phyloP scores from a whole-genome alignment of 352 stramenopile species.

The Phytophthora meadii region DNA sequence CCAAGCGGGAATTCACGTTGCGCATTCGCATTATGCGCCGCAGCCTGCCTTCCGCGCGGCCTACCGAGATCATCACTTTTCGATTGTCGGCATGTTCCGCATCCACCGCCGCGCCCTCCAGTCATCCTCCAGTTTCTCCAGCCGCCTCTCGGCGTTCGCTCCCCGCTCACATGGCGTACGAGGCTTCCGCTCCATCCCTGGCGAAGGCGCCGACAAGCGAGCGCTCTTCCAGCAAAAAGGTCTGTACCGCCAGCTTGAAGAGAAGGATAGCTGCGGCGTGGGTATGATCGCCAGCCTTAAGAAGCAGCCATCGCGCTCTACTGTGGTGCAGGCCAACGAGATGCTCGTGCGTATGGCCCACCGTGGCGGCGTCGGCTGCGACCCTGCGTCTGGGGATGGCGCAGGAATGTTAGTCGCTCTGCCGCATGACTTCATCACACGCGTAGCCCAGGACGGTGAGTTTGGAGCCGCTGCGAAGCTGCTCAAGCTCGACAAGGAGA shows the following conservation, averaged over 20 bases:
- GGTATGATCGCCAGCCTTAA: constrained; percentile 97
- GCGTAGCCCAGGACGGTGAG: constrained; percentile 78
- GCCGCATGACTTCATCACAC: constrained; percentile 94
- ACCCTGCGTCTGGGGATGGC: constrained; percentile 93
- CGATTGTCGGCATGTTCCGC: constrained; percentile 49
- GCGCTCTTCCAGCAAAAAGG: constrained; percentile 63
- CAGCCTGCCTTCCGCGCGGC: background rate
- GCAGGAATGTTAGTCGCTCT: constrained; percentile 96
- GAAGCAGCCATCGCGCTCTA: constrained; percentile 89
- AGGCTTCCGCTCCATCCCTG: constrained; percentile 57
- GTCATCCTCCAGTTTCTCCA: constrained; percentile 23
- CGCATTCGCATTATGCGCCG: constrained; percentile 26
- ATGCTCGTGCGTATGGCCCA: constrained; percentile 98
- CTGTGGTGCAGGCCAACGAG: constrained; percentile 95
- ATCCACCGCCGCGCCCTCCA: constrained; percentile 47
- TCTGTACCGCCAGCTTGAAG: constrained; percentile 60
- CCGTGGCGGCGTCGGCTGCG: constrained; percentile 94
- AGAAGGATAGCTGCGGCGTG: constrained; percentile 92
- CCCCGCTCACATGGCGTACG: constrained; percentile 25
- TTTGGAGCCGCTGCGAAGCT: constrained; percentile 58
- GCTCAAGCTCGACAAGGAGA: constrained; percentile 54
- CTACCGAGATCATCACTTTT: constrained; percentile 21
- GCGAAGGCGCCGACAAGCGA: constrained; percentile 58
- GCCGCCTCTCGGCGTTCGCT: constrained; percentile 24
- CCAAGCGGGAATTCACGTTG: constrained; percentile 6